Evolutionary conservation across 306 rosid genomes (phyloP), one percentile per base, ranked within the genome.

Genomic region (Echinosophora koreensis): DNA sequence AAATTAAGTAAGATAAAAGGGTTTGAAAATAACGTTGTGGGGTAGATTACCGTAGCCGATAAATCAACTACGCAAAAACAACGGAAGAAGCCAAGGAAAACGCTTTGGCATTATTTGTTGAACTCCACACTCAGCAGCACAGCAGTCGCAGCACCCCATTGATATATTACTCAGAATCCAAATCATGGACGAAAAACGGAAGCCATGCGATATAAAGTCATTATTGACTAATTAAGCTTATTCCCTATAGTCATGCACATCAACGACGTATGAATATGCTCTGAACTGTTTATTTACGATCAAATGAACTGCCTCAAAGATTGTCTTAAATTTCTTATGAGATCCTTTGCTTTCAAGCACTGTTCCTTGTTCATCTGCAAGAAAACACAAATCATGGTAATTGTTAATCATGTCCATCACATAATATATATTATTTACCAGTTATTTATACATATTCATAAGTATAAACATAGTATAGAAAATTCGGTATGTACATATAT

Each of bases 361-460:
- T 81, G 85, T 37, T 86, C 93, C 44, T 49, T 78, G 13, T 88
- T 86, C 97, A 89, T 90, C 97, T 94, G 83, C 83, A 80, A 78
- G 5, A 46, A 58, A 47, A 56, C 13, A 39, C 34, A 17, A 63
- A 77, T 44, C 50, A 44, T 2, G 14, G 13, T 2, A 44, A 2
- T 44, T 44, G 3, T 44, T 44, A 44, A 44, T 13, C 14, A 3
- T 44, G 14, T 3, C 10, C 50, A 9, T 44, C 50, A 9, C 8
- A 10, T 41, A 41, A 10, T 41, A 41, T 41, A 41, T 5, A 41
- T 4, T 4, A 6, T 37, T 37, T 0, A 13, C 50, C 3, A 1
- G 50, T 42, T 35, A 22, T 22, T 22, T 22, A 22, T 22, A 22
- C 22, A 35, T 35, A 0, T 42, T 42, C 0, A 42, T 9, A 42